Evolutionary conservation across 257 asterid species (phyloP), one percentile per base, ranked within the genome.

Genomic region (Nicotiana sylvestris): DNA sequence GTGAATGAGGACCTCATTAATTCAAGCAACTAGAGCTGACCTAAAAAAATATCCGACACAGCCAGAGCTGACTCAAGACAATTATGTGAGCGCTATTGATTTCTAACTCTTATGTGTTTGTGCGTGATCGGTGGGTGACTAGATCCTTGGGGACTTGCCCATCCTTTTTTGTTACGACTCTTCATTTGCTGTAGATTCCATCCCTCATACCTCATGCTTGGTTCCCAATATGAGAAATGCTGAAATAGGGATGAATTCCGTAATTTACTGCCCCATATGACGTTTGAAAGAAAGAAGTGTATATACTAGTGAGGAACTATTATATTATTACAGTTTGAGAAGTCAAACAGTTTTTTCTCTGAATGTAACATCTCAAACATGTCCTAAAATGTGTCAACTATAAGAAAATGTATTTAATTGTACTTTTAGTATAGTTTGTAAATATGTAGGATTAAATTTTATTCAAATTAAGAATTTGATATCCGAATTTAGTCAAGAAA

Each of bases 1-100:
- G 80, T 66, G 83, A 81, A 65, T 51, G 53, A 81, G 39, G 61
- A 66, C 64, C 56, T 51, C 39, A 81, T 3, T 74, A 27, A 13
- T 27, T 49, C 62, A 74, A 74, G 43, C 62, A 49, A 74, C 80
- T 27, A 25, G 80, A 49, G 62, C 43, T 49, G 43, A 49, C 16
- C 27, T 12, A 27, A 17, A 27, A 21, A 16, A 6, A 46, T 27
- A 74, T 74, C 39, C 29, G 62, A 74, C 39, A 46, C 43, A 25
- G 62, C 80, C 62, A 74, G 25, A 49, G 43, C n/a, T 18, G n/a
- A 74, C 39, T 49, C 25, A 49, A 49, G 25, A 74, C 16, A 49
- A 37, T 49, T 13, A 49, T 25, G 16, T 27, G 62, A 74, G 62
- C 62, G 13, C 43, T 74, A 6, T 25, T 46, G 61, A 74, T 74